phyloP scores from a whole-genome alignment of 2,329 filamentous ascomycete genomes.

The Trichoderma guizhouense region DNA sequence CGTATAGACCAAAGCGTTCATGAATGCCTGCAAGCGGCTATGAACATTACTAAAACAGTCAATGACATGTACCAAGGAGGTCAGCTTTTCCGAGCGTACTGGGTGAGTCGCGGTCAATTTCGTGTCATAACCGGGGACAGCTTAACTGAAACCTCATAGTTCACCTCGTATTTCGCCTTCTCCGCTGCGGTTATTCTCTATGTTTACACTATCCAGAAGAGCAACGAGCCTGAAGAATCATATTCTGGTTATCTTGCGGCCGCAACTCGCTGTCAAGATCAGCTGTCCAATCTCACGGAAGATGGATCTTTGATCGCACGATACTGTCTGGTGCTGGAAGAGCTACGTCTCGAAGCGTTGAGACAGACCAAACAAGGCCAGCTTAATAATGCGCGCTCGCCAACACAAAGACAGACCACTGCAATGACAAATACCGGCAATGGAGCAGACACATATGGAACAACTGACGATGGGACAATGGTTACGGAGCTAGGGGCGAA shows the following conservation, averaged over 20 bases:
- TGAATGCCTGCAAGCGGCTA: slow-evolving; percentile 1
- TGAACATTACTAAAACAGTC: slow-evolving; percentile 7
- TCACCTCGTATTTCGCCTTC: slow-evolving; percentile 10
- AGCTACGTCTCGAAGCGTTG: slow-evolving; percentile 3
- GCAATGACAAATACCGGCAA: neutral
- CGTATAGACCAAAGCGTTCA: slow-evolving; percentile 4
- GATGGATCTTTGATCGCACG: neutral
- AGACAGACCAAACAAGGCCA: slow-evolving; percentile 7
- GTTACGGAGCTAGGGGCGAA: neutral
- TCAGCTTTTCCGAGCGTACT: slow-evolving; percentile 12
- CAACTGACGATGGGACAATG: neutral
- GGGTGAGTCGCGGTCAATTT: neutral
- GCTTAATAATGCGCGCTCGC: neutral
- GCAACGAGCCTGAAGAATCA: neutral
- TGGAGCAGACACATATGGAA: neutral
- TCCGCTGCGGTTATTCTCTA: slow-evolving; percentile 4
- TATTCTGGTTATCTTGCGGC: neutral
- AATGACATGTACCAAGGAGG: slow-evolving; percentile 10
- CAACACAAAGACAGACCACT: neutral
- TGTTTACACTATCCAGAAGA: slow-evolving; percentile 11
- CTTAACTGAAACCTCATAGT: neutral
- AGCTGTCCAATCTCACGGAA: slow-evolving; percentile 2
- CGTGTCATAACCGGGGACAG: neutral
- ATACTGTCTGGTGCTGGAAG: slow-evolving; percentile 5
- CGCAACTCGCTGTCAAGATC: slow-evolving; percentile 8